Evolutionary conservation across 2,329 filamentous ascomycete genomes (phyloP), one percentile per base, ranked within the genome.

Genomic region (Fusarium caatingaense): DNA sequence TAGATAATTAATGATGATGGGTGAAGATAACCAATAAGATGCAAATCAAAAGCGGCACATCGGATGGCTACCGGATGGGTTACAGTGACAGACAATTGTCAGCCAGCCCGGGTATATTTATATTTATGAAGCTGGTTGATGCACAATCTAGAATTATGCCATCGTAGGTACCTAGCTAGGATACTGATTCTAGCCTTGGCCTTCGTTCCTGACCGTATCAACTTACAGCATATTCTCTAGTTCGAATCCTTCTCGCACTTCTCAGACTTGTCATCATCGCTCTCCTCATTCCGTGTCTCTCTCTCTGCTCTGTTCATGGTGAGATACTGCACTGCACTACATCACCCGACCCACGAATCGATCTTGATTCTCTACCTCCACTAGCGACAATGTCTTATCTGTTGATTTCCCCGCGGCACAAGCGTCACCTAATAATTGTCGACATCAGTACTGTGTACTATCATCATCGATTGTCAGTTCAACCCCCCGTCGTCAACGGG

Each of bases 301-400:
- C 18, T n/a, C 18, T 15, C n/a, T 37, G 9, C 48, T 41, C 32
- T 49, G 34, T 15, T 23, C 15, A 27, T 23, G 34, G 34, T n/a
- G 34, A 37, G 34, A 37, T 37, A 23, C 28, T 46, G 25, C 40
- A 23, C 28, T 25, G 28, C 53, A 46, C 21, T 30, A 54, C 30
- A 63, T 56, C 44, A 63, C 44, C 49, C 58, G 49, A 41, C 37
- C 45, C 20, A 30, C 63, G 61, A 66, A 66, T 66, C 54, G 63
- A 66, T 60, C 54, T 48, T 48, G 54, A 27, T 54, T 28, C 61
- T 65, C 47, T 60, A 66, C 63, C 63, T 66, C 63, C 63, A 66
- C 48, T 23, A 60, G n/a, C 40, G 21, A 23, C 32, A 28, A 20
- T 47, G 25, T 50, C 49, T 57, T 54, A 62, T 60, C 60, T 25